phyloP scores from a whole-genome alignment of 148 eudicot species.

The Vaccinium darrowii region DNA sequence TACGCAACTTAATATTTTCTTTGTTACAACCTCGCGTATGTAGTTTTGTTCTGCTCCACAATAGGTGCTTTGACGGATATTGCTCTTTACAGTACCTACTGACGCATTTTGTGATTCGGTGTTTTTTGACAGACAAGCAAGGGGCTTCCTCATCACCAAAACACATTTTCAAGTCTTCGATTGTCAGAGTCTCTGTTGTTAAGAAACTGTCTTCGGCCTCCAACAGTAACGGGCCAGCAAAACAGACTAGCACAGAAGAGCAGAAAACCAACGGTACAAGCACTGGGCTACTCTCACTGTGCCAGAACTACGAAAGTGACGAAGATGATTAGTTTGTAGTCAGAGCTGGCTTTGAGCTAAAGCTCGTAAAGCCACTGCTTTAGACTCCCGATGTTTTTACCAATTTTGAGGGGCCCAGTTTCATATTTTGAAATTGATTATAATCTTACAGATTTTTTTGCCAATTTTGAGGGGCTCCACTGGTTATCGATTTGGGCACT shows the following conservation, averaged over 20 bases:
- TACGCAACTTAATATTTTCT: too few species aligned
- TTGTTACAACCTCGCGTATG: too few species aligned
- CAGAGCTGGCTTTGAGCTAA: too few species aligned
- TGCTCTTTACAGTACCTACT: not conserved
- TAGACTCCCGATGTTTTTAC: too few species aligned
- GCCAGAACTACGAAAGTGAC: slow-evolving; percentile 56
- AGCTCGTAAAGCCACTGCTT: too few species aligned
- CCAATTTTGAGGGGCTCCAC: too few species aligned
- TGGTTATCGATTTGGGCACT: too few species aligned
- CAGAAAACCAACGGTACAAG: slow-evolving; percentile 15
- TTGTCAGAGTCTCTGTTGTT: slow-evolving; percentile 39
- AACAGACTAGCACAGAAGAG: slow-evolving; percentile 19
- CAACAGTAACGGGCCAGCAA: slow-evolving; percentile 14
- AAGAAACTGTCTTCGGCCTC: slow-evolving; percentile 34
- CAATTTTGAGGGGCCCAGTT: too few species aligned
- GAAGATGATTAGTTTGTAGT: slow-evolving; percentile 38
- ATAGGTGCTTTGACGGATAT: too few species aligned
- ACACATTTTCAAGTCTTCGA: slow-evolving; percentile 34
- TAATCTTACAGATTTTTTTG: too few species aligned
- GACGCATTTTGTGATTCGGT: slow-evolving; percentile 5
- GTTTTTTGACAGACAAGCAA: slow-evolving; percentile 29
- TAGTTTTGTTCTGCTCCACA: too few species aligned
- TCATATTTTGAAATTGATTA: too few species aligned
- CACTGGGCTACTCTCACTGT: slow-evolving; percentile 51
- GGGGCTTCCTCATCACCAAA: slow-evolving; percentile 14